Percentiles rank a stretch among this genome's conserved stretches.
Evolutionary conservation across 495 filamentous ascomycete genomes (phyloP).

Genomic region (Daldinia loculata): DNA sequence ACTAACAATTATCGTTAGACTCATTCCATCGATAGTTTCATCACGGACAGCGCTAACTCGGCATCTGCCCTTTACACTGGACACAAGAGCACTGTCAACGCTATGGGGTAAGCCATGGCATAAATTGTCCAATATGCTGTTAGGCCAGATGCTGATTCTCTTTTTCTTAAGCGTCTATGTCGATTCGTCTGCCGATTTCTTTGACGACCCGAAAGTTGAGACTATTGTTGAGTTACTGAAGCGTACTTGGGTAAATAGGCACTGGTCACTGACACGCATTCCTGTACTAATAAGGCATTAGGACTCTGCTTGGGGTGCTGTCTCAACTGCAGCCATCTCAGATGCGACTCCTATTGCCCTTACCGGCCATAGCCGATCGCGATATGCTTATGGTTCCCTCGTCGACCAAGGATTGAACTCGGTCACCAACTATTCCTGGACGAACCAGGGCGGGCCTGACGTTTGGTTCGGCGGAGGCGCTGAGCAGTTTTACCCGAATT

Average conservation of each 20-base stretch:
- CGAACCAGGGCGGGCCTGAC: slow-evolving; percentile 70
- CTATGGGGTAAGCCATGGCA: slow-evolving; percentile 60
- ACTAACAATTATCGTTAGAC: slow-evolving; percentile 46
- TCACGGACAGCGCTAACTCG: slow-evolving; percentile 80
- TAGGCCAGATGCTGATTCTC: background rate
- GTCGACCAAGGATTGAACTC: slow-evolving; percentile 68
- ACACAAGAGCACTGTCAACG: slow-evolving; percentile 78
- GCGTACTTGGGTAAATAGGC: slow-evolving; percentile 62
- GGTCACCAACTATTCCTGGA: slow-evolving; percentile 73
- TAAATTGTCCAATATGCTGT: background rate
- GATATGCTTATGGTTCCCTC: slow-evolving; percentile 68
- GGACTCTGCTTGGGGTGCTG: slow-evolving; percentile 60
- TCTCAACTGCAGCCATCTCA: slow-evolving; percentile 73
- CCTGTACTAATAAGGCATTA: slow-evolving; percentile 24
- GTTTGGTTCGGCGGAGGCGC: slow-evolving; percentile 78
- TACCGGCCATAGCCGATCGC: slow-evolving; percentile 69
- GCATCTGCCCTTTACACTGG: slow-evolving; percentile 77
- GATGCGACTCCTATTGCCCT: slow-evolving; percentile 78
- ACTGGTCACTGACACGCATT: background rate
- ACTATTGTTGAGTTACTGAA: slow-evolving; percentile 75
- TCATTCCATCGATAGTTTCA: slow-evolving; percentile 78
- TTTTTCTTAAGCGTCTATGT: slow-evolving; percentile 65
- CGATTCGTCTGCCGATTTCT: slow-evolving; percentile 69
- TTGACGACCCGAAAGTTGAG: slow-evolving; percentile 81
- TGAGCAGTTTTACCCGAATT: slow-evolving; percentile 71